phyloP scores from a whole-genome alignment of 306 rosid genomes.

The Parietaria judaica region DNA sequence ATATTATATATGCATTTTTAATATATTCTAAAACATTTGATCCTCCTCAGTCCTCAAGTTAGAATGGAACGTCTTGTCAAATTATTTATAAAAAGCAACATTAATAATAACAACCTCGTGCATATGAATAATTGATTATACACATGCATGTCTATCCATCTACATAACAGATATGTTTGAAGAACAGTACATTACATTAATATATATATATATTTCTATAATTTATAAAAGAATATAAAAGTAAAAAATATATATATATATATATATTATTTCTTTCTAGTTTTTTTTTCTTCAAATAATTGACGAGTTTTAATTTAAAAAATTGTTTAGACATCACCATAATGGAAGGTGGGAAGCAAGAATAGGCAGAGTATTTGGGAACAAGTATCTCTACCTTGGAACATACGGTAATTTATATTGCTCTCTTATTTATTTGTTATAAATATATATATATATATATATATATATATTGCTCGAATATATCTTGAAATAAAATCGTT shows the following conservation, averaged over 20 bases:
- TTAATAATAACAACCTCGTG: too few species aligned
- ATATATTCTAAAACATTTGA: too few species aligned
- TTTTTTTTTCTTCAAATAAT: too few species aligned
- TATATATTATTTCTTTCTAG: background rate
- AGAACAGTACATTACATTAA: background rate
- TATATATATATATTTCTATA: background rate
- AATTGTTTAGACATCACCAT: constrained; percentile 37
- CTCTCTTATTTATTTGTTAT: background rate
- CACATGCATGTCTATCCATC: background rate
- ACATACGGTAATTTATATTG: constrained; percentile 30
- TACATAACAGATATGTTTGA: background rate
- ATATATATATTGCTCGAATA: too few species aligned
- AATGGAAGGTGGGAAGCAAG: constrained; percentile 58
- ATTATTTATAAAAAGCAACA: too few species aligned
- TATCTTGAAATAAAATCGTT: too few species aligned
- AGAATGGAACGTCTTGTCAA: too few species aligned
- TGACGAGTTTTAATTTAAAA: background rate
- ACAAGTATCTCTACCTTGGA: constrained; percentile 49
- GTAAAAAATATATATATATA: too few species aligned
- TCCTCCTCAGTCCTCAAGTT: too few species aligned
- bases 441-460: too few species aligned
- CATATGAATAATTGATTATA: background rate
- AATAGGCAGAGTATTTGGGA: constrained; percentile 41
- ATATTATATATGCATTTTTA: too few species aligned
- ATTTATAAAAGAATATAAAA: too few species aligned